phyloP scores from a whole-genome alignment of 306 rosid species.

The Quercus gilva region DNA sequence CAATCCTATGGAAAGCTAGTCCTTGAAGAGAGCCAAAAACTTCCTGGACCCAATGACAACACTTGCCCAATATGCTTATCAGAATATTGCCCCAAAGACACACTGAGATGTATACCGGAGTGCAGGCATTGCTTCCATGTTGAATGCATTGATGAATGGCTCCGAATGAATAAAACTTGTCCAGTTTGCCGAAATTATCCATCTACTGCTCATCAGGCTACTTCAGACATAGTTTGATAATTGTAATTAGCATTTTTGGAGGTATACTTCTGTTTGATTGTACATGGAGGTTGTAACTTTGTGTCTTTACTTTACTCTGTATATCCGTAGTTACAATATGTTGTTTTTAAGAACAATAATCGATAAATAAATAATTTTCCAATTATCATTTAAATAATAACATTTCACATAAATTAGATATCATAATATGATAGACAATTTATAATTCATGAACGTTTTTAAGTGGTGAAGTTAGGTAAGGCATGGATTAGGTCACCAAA shows the following conservation, averaged over 20 bases:
- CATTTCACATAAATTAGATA: no score
- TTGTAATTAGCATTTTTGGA: neutral
- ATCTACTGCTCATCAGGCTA: conserved; percentile 31
- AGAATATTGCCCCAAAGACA: conserved; percentile 61
- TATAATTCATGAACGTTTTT: no score
- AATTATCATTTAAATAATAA: no score
- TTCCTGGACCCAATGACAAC: conserved; percentile 53
- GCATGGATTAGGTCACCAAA: no score
- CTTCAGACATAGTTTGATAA: conserved; percentile 10
- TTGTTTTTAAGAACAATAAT: no score
- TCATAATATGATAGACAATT: no score
- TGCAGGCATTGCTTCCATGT: conserved; percentile 78
- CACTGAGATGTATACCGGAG: conserved; percentile 68
- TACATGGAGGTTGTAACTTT: neutral
- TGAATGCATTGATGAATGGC: conserved; percentile 75
- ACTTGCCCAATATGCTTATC: conserved; percentile 68
- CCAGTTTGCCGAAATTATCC: conserved; percentile 72
- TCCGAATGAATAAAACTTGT: conserved; percentile 48
- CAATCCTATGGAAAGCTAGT: conserved; percentile 63
- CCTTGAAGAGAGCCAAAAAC: conserved; percentile 60
- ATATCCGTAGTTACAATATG: no score
- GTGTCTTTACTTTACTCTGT: neutral
- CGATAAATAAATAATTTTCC: no score
- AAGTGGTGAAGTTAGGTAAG: no score
- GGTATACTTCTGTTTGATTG: neutral